phyloP scores from a whole-genome alignment of 2,329 filamentous ascomycete species.

The Colletotrichum abscissum region DNA sequence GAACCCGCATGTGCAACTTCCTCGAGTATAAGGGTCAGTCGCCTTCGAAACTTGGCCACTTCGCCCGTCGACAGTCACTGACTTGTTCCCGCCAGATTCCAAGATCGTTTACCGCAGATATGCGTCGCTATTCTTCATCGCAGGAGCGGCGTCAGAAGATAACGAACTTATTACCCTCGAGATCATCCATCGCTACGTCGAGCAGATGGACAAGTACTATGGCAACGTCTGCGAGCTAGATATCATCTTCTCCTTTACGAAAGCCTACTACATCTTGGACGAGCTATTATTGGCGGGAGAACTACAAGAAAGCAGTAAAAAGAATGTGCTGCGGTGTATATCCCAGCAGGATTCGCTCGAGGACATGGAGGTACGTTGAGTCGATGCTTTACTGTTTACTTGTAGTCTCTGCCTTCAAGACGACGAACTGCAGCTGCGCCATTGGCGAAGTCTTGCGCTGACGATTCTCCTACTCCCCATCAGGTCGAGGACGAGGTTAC shows the following conservation, averaged over 20 bases:
- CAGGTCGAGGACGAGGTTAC: conserved; percentile 92
- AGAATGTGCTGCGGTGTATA: conserved; percentile 96
- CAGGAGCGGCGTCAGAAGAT: conserved; percentile 94
- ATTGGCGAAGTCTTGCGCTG: conserved; percentile 48
- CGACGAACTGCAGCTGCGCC: conserved; percentile 23
- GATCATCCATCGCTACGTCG: conserved; percentile 98
- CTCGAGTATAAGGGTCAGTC: conserved; percentile 93
- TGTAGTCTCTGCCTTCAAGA: conserved; percentile 1
- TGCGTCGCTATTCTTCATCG: conserved; percentile 99
- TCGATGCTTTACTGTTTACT: not conserved
- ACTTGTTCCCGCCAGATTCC: conserved; percentile 71
- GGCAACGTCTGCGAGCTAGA: conserved; percentile 99
- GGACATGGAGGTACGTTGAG: conserved; percentile 93
- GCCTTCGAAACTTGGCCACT: not conserved
- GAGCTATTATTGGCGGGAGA: conserved; percentile 95
- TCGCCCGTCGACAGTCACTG: not conserved
- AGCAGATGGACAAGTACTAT: conserved; percentile 99
- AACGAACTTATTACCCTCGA: conserved; percentile 99
- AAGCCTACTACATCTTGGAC: conserved; percentile 99
- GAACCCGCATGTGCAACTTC: conserved; percentile 99
- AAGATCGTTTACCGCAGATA: conserved; percentile 99
- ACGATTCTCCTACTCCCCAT: conserved; percentile 56
- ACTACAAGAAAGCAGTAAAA: conserved; percentile 99
- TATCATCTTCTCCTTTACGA: conserved; percentile 99
- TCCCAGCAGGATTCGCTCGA: conserved; percentile 97